These are phyloP conservation scores for Hordeum pubiflorum DNA, from an alignment of 202 grass and related monocot species.

Conservation along the genomic window DNA sequence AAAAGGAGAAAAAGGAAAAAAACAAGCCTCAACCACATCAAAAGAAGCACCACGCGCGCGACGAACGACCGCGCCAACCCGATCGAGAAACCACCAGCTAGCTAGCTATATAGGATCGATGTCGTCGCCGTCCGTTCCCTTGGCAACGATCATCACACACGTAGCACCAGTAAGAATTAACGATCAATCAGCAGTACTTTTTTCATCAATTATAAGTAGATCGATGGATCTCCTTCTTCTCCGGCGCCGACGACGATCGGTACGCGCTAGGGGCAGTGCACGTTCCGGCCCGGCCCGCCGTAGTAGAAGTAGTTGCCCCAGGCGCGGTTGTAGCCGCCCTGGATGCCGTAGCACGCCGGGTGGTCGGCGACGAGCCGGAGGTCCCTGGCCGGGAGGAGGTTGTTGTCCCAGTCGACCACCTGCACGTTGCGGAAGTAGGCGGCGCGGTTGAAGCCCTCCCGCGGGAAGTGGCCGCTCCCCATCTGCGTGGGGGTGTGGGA, in stretches of 20 bases:
- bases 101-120: neutral
- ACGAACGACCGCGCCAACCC: neutral
- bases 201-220: neutral
- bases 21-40: neutral
- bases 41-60: neutral
- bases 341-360: constrained; percentile 61
- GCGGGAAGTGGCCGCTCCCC: constrained; percentile 67
- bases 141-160: neutral
- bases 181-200: neutral
- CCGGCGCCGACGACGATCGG: neutral
- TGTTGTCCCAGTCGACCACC: constrained; percentile 72
- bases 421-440: constrained; percentile 85
- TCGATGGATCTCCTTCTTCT: neutral
- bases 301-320: constrained; percentile 94
- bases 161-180: neutral
- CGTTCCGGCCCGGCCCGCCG: constrained; percentile 61
- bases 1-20: neutral
- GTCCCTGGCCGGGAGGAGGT: constrained; percentile 42
- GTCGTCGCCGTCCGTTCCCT: neutral
- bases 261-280: constrained; percentile 27
- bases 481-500: constrained; percentile 81
- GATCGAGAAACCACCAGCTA: neutral
- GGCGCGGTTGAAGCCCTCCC: constrained; percentile 43
- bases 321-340: constrained; percentile 23
- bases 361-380: constrained; percentile 53